phyloP scores from a whole-genome alignment of 2,329 filamentous ascomycete genomes.

The Byssothecium circinans region DNA sequence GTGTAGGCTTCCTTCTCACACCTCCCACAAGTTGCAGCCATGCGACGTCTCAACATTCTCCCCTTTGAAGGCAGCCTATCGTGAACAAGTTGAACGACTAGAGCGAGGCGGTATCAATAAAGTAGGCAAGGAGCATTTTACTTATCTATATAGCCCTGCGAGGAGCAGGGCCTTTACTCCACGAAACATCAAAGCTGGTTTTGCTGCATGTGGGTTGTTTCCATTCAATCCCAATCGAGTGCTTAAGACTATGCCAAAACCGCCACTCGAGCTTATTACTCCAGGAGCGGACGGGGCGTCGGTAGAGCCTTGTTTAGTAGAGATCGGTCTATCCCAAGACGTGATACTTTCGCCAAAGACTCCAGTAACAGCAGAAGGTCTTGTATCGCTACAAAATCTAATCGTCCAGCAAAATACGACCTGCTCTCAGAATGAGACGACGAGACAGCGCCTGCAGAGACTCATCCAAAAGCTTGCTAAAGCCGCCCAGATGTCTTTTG shows the following conservation, averaged over 20 bases:
- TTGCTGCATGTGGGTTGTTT: slow-evolving; percentile 22
- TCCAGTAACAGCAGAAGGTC: slow-evolving; percentile 17
- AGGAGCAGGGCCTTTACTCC: slow-evolving; percentile 19
- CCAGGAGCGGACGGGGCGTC: too few relatives aligned
- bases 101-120: slow-evolving; percentile 18
- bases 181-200: slow-evolving; percentile 35
- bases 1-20: slow-evolving; percentile 6
- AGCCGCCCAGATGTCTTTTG: slow-evolving; percentile 27
- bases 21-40: slow-evolving; percentile 15
- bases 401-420: not conserved
- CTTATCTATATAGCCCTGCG: slow-evolving; percentile 23
- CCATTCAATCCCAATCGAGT: slow-evolving; percentile 32
- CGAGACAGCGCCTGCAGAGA: slow-evolving; percentile 17
- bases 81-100: slow-evolving; percentile 24
- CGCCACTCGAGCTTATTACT: too few relatives aligned
- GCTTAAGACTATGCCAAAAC: slow-evolving; percentile 27
- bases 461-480: slow-evolving; percentile 16
- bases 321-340: not conserved
- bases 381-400: slow-evolving; percentile 5
- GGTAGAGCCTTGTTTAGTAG: too few relatives aligned
- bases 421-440: slow-evolving; percentile 1
- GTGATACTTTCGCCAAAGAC: slow-evolving; percentile 14
- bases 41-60: slow-evolving; percentile 8
- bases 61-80: slow-evolving; percentile 8
- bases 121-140: slow-evolving; percentile 30